Percentiles rank a stretch among this genome's conserved stretches.
phyloP scores from a whole-genome alignment of 1,139 yeast species.

The Starmera stellimalicola region DNA sequence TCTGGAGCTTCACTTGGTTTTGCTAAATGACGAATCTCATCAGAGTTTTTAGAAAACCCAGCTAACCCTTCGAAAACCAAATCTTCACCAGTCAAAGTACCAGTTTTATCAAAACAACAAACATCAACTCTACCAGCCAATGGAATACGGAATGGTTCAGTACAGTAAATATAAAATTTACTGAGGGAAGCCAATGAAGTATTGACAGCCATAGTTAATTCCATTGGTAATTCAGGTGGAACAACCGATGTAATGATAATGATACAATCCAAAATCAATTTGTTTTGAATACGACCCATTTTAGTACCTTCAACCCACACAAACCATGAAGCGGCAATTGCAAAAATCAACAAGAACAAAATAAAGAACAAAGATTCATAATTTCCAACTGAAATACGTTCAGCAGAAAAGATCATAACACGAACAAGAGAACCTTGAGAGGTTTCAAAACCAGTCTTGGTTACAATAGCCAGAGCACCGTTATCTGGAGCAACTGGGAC shows the following conservation, averaged over 20 bases:
- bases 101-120: constrained; percentile 97
- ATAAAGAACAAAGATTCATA: constrained; percentile 91
- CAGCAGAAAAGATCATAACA: constrained; percentile 95
- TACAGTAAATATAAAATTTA: constrained; percentile 86
- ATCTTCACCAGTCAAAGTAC: constrained; percentile 96
- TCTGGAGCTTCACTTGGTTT: constrained; percentile 53
- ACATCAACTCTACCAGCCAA: constrained; percentile 97
- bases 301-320: constrained; percentile 97
- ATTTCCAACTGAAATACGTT: constrained; percentile 93
- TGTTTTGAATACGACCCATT: constrained; percentile 92
- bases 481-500: constrained; percentile 68
- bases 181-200: constrained; percentile 80
- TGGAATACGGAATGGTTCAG: constrained; percentile 98
- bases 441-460: constrained; percentile 95
- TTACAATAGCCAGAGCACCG: constrained; percentile 87
- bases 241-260: constrained; percentile 94
- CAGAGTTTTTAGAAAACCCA: constrained; percentile 45
- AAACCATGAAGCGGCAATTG: constrained; percentile 94
- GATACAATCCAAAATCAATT: constrained; percentile 89
- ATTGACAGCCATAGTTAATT: constrained; percentile 95
- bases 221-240: constrained; percentile 99
- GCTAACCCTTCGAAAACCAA: constrained; percentile 94
- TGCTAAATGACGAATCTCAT: constrained; percentile 43
- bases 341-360: constrained; percentile 79
- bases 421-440: constrained; percentile 96